Percentiles rank a stretch among this genome's conserved stretches.
Conservation (phyloP, 192 early-diverging fungal genomes). For the Entomortierella beljakovae region DNA sequence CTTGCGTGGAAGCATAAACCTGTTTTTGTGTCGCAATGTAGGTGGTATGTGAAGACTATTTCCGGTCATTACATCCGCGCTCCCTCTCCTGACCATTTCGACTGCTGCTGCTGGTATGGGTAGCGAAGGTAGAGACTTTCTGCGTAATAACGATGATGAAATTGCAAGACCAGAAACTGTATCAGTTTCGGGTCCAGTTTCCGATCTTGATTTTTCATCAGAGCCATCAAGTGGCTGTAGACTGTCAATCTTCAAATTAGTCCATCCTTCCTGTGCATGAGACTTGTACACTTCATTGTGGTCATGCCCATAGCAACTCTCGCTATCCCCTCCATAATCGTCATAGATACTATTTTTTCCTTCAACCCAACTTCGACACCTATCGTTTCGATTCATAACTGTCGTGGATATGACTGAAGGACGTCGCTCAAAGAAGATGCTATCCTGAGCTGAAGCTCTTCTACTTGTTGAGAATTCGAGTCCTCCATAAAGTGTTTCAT, state of each 20-base stretch:
- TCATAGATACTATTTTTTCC: constrained; percentile 1
- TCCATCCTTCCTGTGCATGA: constrained; percentile 45
- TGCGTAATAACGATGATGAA: not conserved
- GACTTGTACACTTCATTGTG: constrained; percentile 37
- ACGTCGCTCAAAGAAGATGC: not conserved
- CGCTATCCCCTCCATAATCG: constrained; percentile 34
- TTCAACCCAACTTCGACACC: constrained; percentile 44
- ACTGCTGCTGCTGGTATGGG: not conserved
- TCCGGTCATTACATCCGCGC: not conserved
- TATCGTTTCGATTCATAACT: constrained; percentile 15
- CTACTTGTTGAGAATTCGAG: constrained; percentile 8
- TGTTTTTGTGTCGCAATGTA: constrained; percentile 23
- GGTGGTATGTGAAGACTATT: constrained; percentile 3
- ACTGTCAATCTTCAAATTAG: constrained; percentile 16
- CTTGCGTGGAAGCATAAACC: constrained; percentile 44
- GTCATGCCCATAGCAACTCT: constrained; percentile 13
- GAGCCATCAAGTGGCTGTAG: constrained; percentile 10
- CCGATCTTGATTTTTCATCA: not conserved
- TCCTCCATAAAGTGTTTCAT: constrained; percentile 43
- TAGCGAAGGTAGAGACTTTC: constrained; percentile 7
- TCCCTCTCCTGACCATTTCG: constrained; percentile 5
- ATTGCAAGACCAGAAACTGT: not conserved
- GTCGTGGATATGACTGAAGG: not conserved
- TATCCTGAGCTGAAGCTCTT: not conserved
- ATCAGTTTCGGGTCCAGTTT: not conserved